Base-by-base conservation (phyloP, 306 rosid species). In the Acmispon strigosus region DNA sequence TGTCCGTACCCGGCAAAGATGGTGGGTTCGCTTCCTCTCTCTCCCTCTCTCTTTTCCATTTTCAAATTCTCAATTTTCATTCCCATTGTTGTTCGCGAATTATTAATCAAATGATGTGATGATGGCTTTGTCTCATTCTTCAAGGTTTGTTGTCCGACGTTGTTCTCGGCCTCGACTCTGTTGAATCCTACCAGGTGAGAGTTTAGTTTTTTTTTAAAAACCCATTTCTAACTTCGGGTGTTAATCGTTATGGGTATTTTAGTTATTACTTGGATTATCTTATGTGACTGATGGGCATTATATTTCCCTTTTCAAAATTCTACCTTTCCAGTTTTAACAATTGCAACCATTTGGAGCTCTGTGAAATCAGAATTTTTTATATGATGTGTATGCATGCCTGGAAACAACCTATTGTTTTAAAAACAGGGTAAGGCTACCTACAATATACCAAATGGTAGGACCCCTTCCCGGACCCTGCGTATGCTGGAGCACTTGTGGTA, bases 131-230 rank as follows among this genome's bases (percentile, higher is more conserved):
- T 27, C 32, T 27, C 32, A 2, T 27, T 27, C 32, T 76, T 77
- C 72, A 66, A 93, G 98, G 97, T 4, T 84, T 74, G 19, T 82
- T 82, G 81, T 89, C 84, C 36, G 99, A 94, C 74, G 89, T 94
- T 67, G 99, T 94, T 78, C 99, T 94, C 34, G 99, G 99, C 66
- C 91, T 94, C 70, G 97, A 91, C 73, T 76, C 90, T 32, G 70
- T 91, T 22, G 99, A 94, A 12, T 89, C 96, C 1, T 94, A 94
- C 81, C 73, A 83, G 95, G 97, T 89, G 69, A 42, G 66, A 15
- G 32, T 61, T 64, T 7, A 20, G 29, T 48, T n/a, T n/a, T n/a
- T n/a, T n/a, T n/a, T n/a, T n/a, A n/a, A n/a, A n/a, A n/a, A n/a
- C 72, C 27, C 0, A 52, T 20, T 6, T 70, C 11, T 39, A 55